These are phyloP conservation scores for Camelina sativa DNA, from an alignment of 345 rosid species.

Conservation along the genomic window DNA sequence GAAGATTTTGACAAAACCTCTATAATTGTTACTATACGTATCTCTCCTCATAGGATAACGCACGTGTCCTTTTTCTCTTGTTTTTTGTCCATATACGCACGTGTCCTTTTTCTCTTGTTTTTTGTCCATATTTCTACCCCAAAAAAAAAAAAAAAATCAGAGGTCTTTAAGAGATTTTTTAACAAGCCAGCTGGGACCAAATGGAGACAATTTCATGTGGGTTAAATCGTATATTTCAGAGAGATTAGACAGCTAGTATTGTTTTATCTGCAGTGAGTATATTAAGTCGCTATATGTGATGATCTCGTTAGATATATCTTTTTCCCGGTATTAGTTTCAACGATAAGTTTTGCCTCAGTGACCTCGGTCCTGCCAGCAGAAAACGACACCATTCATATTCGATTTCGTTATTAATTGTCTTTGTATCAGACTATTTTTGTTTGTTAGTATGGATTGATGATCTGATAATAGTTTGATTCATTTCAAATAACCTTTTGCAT, in stretches of 20 bases:
- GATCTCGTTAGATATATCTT: background rate
- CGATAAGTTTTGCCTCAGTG: background rate
- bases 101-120: background rate
- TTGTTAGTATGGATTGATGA: background rate
- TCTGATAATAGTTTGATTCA: too few species aligned
- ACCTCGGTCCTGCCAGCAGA: background rate
- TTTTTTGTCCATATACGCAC: background rate
- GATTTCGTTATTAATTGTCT: background rate
- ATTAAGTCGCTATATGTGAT: constrained; percentile 1
- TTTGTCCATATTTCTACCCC: background rate
- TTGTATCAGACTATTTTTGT: background rate
- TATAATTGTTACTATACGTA: background rate
- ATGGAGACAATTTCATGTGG: constrained; percentile 9
- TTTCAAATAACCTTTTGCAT: too few species aligned
- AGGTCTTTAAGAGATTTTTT: background rate
- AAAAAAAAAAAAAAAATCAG: background rate
- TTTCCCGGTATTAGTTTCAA: background rate
- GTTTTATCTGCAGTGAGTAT: background rate
- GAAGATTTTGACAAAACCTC: constrained; percentile 23
- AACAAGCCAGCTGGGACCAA: background rate
- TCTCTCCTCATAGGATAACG: background rate
- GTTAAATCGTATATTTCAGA: background rate
- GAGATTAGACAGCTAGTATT: background rate
- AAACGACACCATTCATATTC: constrained; percentile 14
- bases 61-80: constrained; percentile 9